Base-by-base conservation (phyloP, 2,329 filamentous ascomycete species). In the Alternaria arbusti region DNA sequence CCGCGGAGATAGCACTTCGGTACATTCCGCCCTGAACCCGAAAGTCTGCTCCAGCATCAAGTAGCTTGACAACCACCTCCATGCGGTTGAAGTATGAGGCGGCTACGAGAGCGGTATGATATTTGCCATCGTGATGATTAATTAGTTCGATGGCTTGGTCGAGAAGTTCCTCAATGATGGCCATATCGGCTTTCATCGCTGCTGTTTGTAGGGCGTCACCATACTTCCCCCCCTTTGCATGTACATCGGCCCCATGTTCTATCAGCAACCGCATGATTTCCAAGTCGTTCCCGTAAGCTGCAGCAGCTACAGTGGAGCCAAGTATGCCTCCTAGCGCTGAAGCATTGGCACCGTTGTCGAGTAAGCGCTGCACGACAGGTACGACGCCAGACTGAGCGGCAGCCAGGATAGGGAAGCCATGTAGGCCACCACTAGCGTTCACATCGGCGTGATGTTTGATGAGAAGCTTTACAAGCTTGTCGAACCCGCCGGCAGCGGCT, bases 41-140 rank as follows among this genome's bases (percentile, higher is more conserved):
- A 36, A 71, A 64, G 52, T 74, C 69, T 22, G 72, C 72, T 20
- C 69, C 67, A 17, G 50, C 43, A 43, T 74, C 63, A 10, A 74
- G 59, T 2, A 74, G 59, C 32, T 59, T 69, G 5, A 51, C 22
- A 7, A 74, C 67, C 5, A 73, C 52, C 2, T 73, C 69, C 11
- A 61, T 23, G 1, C 65, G 63, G 54, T 67, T 66, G 12, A 65
- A 69, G 49, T 70, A 71, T 3, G 67, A 61, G 7, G 76, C 74
- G 40, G 68, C 69, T 20, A 74, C 68, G 4, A 77, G 50, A 44
- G 70, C 70, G 4, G 69, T 71, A 13, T 65, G 57, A 32, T 74
- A 74, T 36, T 71, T 71, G 5, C 66, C 65, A 6, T 46, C 66
- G 17, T 50, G 50, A 22, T 63, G 61, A 25, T 70, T 70, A n/a